Evolutionary conservation across 2,329 filamentous ascomycete species (phyloP), one percentile per base, ranked within the genome.

Genomic region (Penicillium decumbens): DNA sequence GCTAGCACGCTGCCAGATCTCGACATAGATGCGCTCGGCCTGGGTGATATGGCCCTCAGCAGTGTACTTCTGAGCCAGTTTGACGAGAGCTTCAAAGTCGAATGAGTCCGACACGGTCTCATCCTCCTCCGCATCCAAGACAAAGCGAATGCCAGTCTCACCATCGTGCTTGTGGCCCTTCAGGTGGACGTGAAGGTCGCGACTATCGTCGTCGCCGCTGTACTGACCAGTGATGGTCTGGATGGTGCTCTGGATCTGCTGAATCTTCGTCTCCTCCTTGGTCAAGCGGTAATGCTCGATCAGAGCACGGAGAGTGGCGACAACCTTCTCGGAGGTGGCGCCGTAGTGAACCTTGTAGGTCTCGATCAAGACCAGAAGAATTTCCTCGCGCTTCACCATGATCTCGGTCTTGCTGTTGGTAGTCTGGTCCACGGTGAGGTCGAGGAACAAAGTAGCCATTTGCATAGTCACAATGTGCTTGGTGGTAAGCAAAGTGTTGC

Each of bases 1-100:
- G n/a, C 73, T 77, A 1, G 75, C 65, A n/a, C 72, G 72, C 59
- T 76, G 72, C 77, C 77, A 80, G 4, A 77, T 68, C 50, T 78
- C 73, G 13, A 79, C 69, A 41, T 77, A 80, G 2, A 67, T 66
- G 33, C 69, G 66, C 56, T 79, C 76, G 0, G 75, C 75, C n/a
- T 56, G 68, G 50, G 59, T 65, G 51, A 59, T 53, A 48, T 62
- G 55, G 23, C 67, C 63, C 30, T 65, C 60, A 0, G 68, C 60
- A 12, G 64, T 50, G 48, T 73, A 69, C 6, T 63, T 64, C 45
- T 75, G 65, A 1, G 73, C 75, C 28, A 64, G 62, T 18, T 60
- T 62, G 27, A 76, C 58, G 8, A 71, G 63, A 2, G 62, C 56
- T n/a, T 68, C 61, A 24, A 72, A 64, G 18, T 66, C 61, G n/a